A percentile compares a stretch with the other conserved stretches of the same genome.
Evolutionary conservation across 2,329 filamentous ascomycete genomes (phyloP).

Genomic region (Fusarium sp.): DNA sequence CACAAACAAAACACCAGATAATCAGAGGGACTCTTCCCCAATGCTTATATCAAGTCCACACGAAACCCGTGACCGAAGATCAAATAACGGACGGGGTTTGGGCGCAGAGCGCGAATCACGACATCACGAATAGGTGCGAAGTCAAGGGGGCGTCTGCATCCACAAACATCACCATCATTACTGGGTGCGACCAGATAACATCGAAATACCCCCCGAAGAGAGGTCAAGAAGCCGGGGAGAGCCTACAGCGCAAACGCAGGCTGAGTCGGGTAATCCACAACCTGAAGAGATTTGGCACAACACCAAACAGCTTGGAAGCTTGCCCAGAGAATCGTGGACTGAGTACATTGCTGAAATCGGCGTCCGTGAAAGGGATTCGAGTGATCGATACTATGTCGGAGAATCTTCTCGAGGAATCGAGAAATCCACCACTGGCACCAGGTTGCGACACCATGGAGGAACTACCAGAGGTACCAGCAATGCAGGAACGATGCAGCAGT

Average conservation of each 20-base stretch:
- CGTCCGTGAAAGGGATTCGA: constrained; percentile 27
- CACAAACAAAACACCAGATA: constrained; percentile 24
- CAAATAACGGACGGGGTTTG: constrained; percentile 23
- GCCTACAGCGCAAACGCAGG: constrained; percentile 11
- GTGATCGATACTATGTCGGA: constrained; percentile 46
- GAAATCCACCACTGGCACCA: constrained; percentile 16
- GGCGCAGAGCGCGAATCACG: constrained; percentile 35
- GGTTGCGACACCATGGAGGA: constrained; percentile 1
- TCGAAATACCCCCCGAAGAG: constrained; percentile 28
- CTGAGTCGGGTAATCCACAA: constrained; percentile 36
- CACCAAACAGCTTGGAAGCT: constrained; percentile 22
- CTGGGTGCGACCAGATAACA: constrained; percentile 56
- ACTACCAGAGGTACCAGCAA: background rate
- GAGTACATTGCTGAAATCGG: constrained; percentile 43
- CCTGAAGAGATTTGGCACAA: constrained; percentile 27
- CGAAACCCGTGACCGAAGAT: constrained; percentile 3
- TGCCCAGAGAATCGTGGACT: constrained; percentile 31
- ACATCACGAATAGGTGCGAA: constrained; percentile 36
- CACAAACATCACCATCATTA: constrained; percentile 72
- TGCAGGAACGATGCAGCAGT: constrained; percentile 29
- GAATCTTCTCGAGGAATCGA: constrained; percentile 18
- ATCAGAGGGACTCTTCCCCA: constrained; percentile 5
- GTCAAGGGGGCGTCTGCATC: constrained; percentile 53
- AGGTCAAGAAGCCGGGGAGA: background rate
- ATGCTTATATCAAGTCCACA: constrained; percentile 13